Evolutionary conservation across 1,284 basidiomycete species (phyloP).

Genomic region (Leccinum olivaceoglutinosum): DNA sequence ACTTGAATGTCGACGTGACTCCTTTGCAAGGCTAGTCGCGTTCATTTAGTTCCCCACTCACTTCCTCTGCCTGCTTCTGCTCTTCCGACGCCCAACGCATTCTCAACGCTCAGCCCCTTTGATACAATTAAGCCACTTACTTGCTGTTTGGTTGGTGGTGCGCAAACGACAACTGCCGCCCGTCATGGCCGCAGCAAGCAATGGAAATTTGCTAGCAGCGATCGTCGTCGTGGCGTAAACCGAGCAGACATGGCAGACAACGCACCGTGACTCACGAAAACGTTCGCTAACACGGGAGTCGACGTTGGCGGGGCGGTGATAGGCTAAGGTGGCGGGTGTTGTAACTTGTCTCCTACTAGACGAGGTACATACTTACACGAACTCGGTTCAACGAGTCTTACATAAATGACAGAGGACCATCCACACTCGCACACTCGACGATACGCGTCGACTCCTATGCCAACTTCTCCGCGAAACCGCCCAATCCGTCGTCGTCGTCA

Average conservation of each 20-base stretch:
- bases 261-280: background rate
- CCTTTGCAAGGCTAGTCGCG: too few relatives aligned
- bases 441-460: slow-evolving; percentile 27
- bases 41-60: too few relatives aligned
- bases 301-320: too few relatives aligned
- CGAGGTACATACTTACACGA: too few relatives aligned
- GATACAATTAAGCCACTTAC: background rate
- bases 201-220: background rate
- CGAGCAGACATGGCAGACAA: background rate
- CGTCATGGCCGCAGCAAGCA: background rate
- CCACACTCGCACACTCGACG: slow-evolving; percentile 1
- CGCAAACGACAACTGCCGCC: background rate
- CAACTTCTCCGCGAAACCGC: slow-evolving; percentile 50
- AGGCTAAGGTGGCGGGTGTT: too few relatives aligned
- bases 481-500: slow-evolving; percentile 60
- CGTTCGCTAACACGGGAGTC: background rate
- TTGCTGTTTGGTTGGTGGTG: background rate
- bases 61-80: too few relatives aligned
- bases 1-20: too few relatives aligned
- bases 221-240: background rate
- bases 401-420: background rate
- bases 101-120: background rate
- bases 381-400: too few relatives aligned
- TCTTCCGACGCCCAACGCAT: too few relatives aligned
- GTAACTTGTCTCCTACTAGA: too few relatives aligned